Percentiles rank a stretch among this genome's conserved stretches.
These are phyloP conservation scores for Evernia prunastri DNA, from an alignment of 495 filamentous ascomycete genomes.

Conservation along the genomic window DNA sequence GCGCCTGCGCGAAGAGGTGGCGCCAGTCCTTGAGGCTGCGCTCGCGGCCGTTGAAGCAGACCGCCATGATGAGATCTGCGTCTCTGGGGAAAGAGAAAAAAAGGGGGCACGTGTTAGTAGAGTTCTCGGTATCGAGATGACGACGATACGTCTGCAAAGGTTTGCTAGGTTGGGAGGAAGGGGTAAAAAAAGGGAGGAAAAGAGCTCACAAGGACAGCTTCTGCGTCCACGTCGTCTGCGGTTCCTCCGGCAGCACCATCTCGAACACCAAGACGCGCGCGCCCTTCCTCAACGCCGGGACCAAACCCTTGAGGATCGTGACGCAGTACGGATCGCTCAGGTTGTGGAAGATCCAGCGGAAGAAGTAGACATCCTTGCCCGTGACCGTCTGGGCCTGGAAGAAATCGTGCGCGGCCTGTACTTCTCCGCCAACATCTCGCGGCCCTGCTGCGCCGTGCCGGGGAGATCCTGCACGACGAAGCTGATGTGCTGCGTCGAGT, in stretches of 20 bases:
- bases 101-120: slow-evolving; percentile 23
- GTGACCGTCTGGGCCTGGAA: slow-evolving; percentile 23
- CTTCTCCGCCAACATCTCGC: too few relatives aligned
- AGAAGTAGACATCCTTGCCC: slow-evolving; percentile 21
- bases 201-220: too few relatives aligned
- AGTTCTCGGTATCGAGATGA: too few relatives aligned
- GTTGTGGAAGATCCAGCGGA: slow-evolving; percentile 26
- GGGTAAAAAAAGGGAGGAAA: too few relatives aligned
- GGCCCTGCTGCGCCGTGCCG: too few relatives aligned
- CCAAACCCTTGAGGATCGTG: slow-evolving; percentile 44
- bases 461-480: too few relatives aligned
- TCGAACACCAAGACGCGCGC: slow-evolving; percentile 46
- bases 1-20: slow-evolving; percentile 30
- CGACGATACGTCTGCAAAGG: too few relatives aligned
- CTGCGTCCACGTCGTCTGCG: too few relatives aligned
- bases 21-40: slow-evolving; percentile 33
- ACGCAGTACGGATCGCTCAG: slow-evolving; percentile 21
- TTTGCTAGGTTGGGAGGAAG: too few relatives aligned
- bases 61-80: slow-evolving; percentile 36
- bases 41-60: slow-evolving; percentile 33
- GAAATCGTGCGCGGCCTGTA: slow-evolving; percentile 22
- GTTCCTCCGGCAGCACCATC: slow-evolving; percentile 37
- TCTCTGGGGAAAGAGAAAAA: slow-evolving; percentile 25
- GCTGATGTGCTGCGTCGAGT: too few relatives aligned
- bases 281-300: slow-evolving; percentile 51